Percentiles rank a stretch among this genome's conserved stretches.
These are phyloP conservation scores for Rhynchospora breviuscula DNA, from an alignment of 176 grass and related monocot genomes.

Conservation along the genomic window DNA sequence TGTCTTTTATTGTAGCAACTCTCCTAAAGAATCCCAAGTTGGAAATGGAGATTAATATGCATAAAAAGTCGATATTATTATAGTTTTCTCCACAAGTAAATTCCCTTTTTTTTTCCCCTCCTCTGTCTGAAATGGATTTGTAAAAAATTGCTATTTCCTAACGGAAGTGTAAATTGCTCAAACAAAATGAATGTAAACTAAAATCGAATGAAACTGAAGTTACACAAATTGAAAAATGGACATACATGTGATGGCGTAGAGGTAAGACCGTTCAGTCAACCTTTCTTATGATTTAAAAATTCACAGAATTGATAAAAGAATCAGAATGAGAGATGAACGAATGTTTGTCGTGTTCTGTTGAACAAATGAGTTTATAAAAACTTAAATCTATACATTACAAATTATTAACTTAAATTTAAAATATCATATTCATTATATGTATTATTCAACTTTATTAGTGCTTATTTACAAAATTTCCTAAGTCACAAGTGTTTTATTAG, in stretches of 20 bases:
- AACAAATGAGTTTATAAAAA: too few relatives aligned
- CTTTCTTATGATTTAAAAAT: not conserved
- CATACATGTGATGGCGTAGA: not conserved
- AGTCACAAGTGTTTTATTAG: not conserved
- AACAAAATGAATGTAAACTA: not conserved
- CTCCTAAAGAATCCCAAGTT: not conserved
- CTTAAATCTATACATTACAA: too few relatives aligned
- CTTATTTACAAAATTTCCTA: not conserved
- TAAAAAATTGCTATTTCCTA: not conserved
- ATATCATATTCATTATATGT: not conserved
- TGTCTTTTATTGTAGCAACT: constrained; percentile 7
- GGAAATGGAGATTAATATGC: not conserved
- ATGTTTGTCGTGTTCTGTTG: not conserved
- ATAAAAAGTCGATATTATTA: not conserved
- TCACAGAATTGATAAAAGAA: not conserved
- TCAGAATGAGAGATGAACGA: not conserved
- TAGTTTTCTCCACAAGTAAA: not conserved
- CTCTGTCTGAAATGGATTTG: not conserved
- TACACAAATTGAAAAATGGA: not conserved
- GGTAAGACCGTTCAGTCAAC: not conserved
- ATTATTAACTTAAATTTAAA: not conserved
- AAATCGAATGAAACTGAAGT: not conserved
- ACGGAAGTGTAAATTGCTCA: not conserved
- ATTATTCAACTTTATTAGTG: not conserved
- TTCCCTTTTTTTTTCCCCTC: too few relatives aligned